Evolutionary conservation across 208 protist genomes (phyloP).

Genomic region (Acanthamoeba royreba): DNA sequence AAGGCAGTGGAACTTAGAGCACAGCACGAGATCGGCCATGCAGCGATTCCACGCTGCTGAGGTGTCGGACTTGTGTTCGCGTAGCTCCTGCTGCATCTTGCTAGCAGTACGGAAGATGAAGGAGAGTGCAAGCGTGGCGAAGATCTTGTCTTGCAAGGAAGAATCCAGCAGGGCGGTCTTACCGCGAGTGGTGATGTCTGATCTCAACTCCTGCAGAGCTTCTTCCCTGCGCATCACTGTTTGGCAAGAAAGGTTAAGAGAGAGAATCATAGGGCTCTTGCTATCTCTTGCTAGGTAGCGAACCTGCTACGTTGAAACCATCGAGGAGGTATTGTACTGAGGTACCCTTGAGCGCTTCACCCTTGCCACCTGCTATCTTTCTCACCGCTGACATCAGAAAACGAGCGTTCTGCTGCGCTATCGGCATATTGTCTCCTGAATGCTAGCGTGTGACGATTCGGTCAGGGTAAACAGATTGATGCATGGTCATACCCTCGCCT

Average conservation of each 20-base stretch:
- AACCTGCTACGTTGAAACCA: background rate
- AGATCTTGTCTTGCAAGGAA: background rate
- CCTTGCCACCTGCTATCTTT: background rate
- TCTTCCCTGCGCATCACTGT: background rate
- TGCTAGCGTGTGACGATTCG: background rate
- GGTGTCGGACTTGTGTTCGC: background rate
- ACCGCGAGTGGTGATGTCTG: background rate
- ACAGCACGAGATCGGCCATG: slow-evolving; percentile 5
- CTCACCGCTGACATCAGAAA: background rate
- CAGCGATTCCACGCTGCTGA: background rate
- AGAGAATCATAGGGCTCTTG: no score
- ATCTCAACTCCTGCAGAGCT: background rate
- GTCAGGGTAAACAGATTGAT: background rate
- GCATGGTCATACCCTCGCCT: background rate
- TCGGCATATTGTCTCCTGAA: slow-evolving; percentile 38
- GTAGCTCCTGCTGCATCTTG: background rate
- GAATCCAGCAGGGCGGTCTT: background rate
- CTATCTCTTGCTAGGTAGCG: no score
- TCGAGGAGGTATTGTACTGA: background rate
- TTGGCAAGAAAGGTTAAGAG: background rate
- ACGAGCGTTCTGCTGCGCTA: slow-evolving; percentile 45
- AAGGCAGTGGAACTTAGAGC: slow-evolving; percentile 35
- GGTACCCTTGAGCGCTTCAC: background rate
- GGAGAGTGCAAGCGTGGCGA: background rate
- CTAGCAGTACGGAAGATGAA: background rate